A percentile compares a stretch with the other conserved stretches of the same genome.
Conservation (phyloP, 1,139 yeast genomes). For the Lodderomyces beijingensis region DNA sequence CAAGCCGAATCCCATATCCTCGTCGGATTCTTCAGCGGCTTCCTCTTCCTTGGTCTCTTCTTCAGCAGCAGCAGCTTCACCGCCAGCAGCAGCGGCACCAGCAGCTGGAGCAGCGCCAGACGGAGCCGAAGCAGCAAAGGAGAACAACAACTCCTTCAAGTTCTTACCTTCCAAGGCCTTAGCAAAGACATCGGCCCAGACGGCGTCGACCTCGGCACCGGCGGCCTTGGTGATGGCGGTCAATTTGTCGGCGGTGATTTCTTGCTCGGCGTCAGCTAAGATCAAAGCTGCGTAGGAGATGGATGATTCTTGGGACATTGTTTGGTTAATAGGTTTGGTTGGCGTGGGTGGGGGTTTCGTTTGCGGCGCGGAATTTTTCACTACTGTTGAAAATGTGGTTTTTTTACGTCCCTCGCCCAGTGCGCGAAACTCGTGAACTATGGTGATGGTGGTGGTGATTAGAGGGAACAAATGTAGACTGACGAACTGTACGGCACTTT, state of each 20-base stretch:
- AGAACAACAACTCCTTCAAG: conserved; percentile 84
- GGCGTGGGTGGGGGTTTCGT: too few relatives aligned
- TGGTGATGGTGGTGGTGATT: too few relatives aligned
- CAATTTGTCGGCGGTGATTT: conserved; percentile 91
- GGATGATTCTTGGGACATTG: conserved; percentile 54
- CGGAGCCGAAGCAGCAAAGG: conserved; percentile 58
- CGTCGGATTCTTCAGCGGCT: conserved; percentile 67
- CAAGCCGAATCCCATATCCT: conserved; percentile 71
- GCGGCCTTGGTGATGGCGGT: conserved; percentile 83
- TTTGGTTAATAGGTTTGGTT: too few relatives aligned
- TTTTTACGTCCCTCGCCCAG: too few relatives aligned
- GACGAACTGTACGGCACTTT: too few relatives aligned
- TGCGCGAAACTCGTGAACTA: too few relatives aligned
- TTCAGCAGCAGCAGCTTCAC: conserved; percentile 45
- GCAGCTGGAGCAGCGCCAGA: conserved; percentile 44
- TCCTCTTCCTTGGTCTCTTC: conserved; percentile 53
- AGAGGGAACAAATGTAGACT: too few relatives aligned
- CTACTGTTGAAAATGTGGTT: too few relatives aligned
- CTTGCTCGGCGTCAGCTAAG: conserved; percentile 96
- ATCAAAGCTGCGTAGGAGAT: conserved; percentile 92
- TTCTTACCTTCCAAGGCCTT: conserved; percentile 97
- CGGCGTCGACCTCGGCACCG: conserved; percentile 77
- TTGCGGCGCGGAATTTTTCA: too few relatives aligned
- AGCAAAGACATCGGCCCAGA: conserved; percentile 95
- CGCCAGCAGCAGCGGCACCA: conserved; percentile 56